These are phyloP conservation scores for Pelargonium exstipulatum DNA, from an alignment of 441 rosid genomes.

Conservation along the genomic window DNA sequence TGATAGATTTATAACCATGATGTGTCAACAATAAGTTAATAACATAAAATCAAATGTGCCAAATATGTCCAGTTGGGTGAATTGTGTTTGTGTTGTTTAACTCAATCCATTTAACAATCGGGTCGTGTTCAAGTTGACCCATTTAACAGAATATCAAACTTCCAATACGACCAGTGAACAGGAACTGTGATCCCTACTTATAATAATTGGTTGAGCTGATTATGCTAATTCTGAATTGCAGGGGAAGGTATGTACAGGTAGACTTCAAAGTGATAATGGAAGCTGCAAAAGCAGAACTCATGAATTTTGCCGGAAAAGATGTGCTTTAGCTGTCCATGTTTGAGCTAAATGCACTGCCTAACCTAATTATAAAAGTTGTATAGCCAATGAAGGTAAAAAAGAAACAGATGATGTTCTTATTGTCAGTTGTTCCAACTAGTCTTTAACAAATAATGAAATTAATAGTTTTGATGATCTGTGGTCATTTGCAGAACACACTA, in stretches of 20 bases:
- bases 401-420: neutral
- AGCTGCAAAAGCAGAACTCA: slow-evolving; percentile 72
- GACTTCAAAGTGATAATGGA: slow-evolving; percentile 69
- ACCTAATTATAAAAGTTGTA: neutral
- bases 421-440: neutral
- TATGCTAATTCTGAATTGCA: slow-evolving; percentile 29
- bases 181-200: no score
- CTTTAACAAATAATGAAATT: neutral
- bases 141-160: no score
- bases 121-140: no score
- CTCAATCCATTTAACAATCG: no score
- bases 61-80: no score
- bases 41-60: no score
- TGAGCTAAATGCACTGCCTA: neutral
- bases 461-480: neutral
- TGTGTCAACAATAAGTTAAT: no score
- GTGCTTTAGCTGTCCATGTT: slow-evolving; percentile 29
- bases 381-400: neutral
- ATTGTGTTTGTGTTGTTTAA: no score
- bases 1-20: no score
- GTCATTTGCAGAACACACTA: neutral
- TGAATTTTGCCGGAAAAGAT: slow-evolving; percentile 54
- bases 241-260: slow-evolving; percentile 69
- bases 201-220: slow-evolving; percentile 10
- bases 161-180: no score